Evolutionary conservation across 169 alveolate genomes (phyloP).

Genomic region (Miamiensis avidus): DNA sequence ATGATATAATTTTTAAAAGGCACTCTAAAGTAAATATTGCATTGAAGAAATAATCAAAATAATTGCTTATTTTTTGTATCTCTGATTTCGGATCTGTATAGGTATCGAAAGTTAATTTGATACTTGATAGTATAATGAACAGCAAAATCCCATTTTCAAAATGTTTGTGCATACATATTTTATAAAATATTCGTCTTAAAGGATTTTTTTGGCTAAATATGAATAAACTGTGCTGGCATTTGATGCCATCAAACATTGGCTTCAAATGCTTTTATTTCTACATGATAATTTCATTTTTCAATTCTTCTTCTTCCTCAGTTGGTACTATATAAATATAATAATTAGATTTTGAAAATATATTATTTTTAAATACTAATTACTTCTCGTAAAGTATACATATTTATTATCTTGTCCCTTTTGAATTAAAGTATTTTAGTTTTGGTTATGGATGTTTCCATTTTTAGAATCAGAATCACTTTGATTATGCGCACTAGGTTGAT

Average conservation of each 20-base stretch:
- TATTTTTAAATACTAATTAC: too few relatives aligned
- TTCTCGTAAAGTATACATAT: too few relatives aligned
- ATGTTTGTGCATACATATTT: slow-evolving; percentile 31
- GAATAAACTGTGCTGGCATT: slow-evolving; percentile 53
- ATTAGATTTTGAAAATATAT: too few relatives aligned
- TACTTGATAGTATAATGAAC: slow-evolving; percentile 65
- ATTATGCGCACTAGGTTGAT: slow-evolving; percentile 26
- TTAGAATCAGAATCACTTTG: too few relatives aligned
- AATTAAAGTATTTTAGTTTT: too few relatives aligned
- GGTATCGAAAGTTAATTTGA: slow-evolving; percentile 82
- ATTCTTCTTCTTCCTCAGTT: slow-evolving; percentile 50
- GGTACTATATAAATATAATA: slow-evolving; percentile 6
- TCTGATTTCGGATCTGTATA: slow-evolving; percentile 57
- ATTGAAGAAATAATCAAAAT: slow-evolving; percentile 71
- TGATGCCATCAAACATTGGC: neutral
- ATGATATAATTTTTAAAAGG: slow-evolving; percentile 65
- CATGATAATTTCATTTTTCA: slow-evolving; percentile 32
- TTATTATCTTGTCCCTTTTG: neutral
- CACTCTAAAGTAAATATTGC: slow-evolving; percentile 72
- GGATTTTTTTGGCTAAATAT: slow-evolving; percentile 55
- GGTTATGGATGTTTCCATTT: too few relatives aligned
- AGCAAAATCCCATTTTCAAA: slow-evolving; percentile 73
- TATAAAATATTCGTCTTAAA: slow-evolving; percentile 67
- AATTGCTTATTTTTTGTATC: neutral
- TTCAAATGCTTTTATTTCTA: slow-evolving; percentile 16